Evolutionary conservation across 192 early-diverging fungal genomes (phyloP), one percentile per base, ranked within the genome.

Genomic region (Geranomyces michiganensis): DNA sequence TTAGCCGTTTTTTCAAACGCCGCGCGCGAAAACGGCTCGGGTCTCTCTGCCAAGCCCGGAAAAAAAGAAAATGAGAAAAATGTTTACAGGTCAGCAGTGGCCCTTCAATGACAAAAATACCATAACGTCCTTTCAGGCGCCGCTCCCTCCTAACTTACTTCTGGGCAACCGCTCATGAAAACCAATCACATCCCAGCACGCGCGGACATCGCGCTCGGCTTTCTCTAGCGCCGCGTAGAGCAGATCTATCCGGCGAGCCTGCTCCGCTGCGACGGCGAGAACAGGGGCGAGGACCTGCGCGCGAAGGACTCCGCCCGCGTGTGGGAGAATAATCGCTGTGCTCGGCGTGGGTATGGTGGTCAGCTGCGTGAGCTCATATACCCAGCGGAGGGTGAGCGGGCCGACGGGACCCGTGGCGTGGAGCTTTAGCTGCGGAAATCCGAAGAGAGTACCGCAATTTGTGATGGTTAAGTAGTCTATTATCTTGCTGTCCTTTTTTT

Each of bases 121-220:
- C 12, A 7, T 12, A 30, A 62, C 26, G 10, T 13, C 9, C 21
- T 26, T 62, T 30, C 17, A 26, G 24, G 15, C 15, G 9, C 10
- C 19, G 29, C 32, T 12, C 32, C 36, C 7, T 27, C 27, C 8
- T 12, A 13, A 61, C 71, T 46, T 30, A 73, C 72, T 59, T 9
- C 58, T 63, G 14, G 41, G 14, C 36, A 58, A 41, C 41, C 48
- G 64, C 51, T 27, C 15, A 58, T 36, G 31, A 45, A 32, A 14
- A 8, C 22, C 33, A 29, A 73, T 17, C 5, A 44, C 14, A 0
- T 59, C 72, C 41, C 67, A 64, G 43, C 72, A 73, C 32, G 48
- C 63, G n/a, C 32, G 30, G 22, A 73, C 24, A 30, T 73, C 72
- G 15, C 64, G 41, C 12, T 65, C 65, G 36, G 66, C 67, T 41